Evolutionary conservation across 441 rosid species (phyloP), one percentile per base, ranked within the genome.

Genomic region (Sinapis alba): DNA sequence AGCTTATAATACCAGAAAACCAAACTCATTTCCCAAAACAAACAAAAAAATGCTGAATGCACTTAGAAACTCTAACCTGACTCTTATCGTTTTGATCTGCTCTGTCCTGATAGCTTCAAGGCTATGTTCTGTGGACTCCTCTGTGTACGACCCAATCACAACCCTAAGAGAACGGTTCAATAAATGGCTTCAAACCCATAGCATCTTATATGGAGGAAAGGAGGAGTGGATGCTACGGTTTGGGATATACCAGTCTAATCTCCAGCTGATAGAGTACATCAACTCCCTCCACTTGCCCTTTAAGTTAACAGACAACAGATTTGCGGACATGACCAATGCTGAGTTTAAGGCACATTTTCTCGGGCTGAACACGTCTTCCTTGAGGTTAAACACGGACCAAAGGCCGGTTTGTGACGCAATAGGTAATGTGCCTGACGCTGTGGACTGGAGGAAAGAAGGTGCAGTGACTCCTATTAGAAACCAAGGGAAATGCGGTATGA

Each of bases 401-500:
- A 28, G 30, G 65, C 63, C 56, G 15, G 28, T 38, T 7, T 36
- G 24, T 15, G 47, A 78, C 6, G 11, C 5, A 43, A 6, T 38
- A 50, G 61, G 51, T 4, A 74, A 72, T 57, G 79, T 82, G 74
- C 86, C 96, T 1, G 54, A 34, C 1, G 20, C 69, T 16, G 81
- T 88, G 65, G 96, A 94, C 80, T 90, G 98, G 98, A 88, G 92
- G 78, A 62, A 75, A 80, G 65, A 85, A 81, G 96, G 91, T 6
- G 90, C 88, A 23, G 94, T 89, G 41, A 89, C 92, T 68, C 85
- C 89, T 54, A 8, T 91, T 62, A 89, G 91, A 75, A 70, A 84
- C 75, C 98, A 90, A 86, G 98, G 97, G 69, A 62, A 58, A 71
- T 91, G 98, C 66, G 97, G 97, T 91, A 87, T 20, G 78, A 57